These are phyloP conservation scores for Triticum timopheevii DNA, from an alignment of 176 grass and related monocot genomes.

Conservation along the genomic window DNA sequence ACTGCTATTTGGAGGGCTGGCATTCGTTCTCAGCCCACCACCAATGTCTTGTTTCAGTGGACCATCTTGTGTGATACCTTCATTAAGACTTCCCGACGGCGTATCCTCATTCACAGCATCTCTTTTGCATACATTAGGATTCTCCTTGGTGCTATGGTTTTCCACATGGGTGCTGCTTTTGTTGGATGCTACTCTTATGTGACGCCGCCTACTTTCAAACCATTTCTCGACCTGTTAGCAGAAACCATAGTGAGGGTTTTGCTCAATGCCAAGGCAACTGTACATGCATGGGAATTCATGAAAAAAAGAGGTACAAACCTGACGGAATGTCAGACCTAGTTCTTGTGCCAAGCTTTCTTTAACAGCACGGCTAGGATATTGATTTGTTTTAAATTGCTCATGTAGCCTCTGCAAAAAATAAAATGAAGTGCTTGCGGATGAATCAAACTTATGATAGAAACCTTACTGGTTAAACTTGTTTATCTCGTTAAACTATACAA, in stretches of 20 bases:
- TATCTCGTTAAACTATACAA: not conserved
- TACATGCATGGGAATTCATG: constrained; percentile 2
- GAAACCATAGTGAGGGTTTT: constrained; percentile 17
- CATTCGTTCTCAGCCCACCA: not conserved
- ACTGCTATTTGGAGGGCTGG: not conserved
- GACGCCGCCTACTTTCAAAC: constrained; percentile 46
- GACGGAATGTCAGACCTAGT: constrained; percentile 44
- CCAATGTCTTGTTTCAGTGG: not conserved
- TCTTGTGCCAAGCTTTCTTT: constrained; percentile 64
- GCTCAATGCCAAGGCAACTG: constrained; percentile 1
- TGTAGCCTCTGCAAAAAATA: constrained; percentile 46
- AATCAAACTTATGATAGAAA: constrained; percentile 1
- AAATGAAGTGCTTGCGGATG: not conserved
- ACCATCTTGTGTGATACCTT: constrained; percentile 6
- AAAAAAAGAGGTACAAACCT: constrained; percentile 28
- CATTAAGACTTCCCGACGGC: not conserved
- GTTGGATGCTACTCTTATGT: constrained; percentile 6
- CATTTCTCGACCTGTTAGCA: constrained; percentile 49
- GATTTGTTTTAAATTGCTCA: constrained; percentile 46
- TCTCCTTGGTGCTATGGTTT: not conserved
- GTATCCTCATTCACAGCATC: constrained; percentile 14
- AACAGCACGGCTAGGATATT: constrained; percentile 45
- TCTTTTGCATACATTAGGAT: constrained; percentile 6
- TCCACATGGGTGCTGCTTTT: not conserved
- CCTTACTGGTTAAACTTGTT: not conserved